These are phyloP conservation scores for Phytophthora melonis DNA, from an alignment of 352 stramenopile species.

Conservation along the genomic window DNA sequence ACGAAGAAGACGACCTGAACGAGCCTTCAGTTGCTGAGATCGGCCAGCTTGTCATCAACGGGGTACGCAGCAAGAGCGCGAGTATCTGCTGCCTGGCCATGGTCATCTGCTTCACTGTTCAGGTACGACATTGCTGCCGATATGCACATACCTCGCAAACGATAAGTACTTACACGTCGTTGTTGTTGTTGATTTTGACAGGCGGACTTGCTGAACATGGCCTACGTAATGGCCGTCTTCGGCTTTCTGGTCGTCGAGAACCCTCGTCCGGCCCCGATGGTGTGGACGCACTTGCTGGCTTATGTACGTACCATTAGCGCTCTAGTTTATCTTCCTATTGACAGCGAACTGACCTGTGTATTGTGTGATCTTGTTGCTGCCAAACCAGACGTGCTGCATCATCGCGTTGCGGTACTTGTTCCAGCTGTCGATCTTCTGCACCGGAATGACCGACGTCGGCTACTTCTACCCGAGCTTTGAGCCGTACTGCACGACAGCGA, in stretches of 20 bases:
- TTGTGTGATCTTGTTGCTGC: not conserved
- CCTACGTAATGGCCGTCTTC: conserved; percentile 79
- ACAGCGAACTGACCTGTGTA: not conserved
- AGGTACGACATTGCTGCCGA: conserved; percentile 47
- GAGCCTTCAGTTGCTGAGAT: conserved; percentile 74
- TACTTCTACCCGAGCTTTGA: conserved; percentile 85
- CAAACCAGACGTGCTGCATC: conserved; percentile 52
- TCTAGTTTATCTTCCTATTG: not conserved
- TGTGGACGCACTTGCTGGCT: conserved; percentile 82
- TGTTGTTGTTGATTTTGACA: conserved; percentile 26
- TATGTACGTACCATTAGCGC: conserved; percentile 64
- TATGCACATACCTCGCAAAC: not conserved
- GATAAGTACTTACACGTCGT: conserved; percentile 9
- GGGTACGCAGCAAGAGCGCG: conserved; percentile 72
- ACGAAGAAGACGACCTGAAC: conserved; percentile 83
- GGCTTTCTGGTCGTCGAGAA: conserved; percentile 79
- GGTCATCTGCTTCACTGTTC: conserved; percentile 74
- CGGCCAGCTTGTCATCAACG: conserved; percentile 62
- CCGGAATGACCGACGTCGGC: conserved; percentile 56
- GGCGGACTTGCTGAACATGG: conserved; percentile 84
- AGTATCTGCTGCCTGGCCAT: conserved; percentile 71
- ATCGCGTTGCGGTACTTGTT: conserved; percentile 79
- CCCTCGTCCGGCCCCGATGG: conserved; percentile 62
- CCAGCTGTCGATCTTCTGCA: conserved; percentile 88
- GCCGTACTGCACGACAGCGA: conserved; percentile 66